Percentiles rank a stretch among this genome's conserved stretches.
Evolutionary conservation across 2,329 filamentous ascomycete species (phyloP).

Genomic region (Cladosporium sp.): DNA sequence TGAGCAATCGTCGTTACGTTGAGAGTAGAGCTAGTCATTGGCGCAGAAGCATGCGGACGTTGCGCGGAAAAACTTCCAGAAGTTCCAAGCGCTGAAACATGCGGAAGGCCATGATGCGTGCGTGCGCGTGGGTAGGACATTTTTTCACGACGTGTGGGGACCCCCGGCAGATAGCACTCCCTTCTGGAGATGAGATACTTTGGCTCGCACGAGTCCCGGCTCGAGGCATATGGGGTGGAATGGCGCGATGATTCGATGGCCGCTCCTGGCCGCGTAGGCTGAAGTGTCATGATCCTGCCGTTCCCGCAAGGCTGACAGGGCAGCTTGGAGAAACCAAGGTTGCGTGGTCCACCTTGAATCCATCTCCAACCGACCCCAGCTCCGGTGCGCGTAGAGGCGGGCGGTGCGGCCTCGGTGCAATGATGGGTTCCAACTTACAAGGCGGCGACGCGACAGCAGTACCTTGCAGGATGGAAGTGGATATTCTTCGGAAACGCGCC

Average conservation of each 20-base stretch:
- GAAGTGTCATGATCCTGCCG: background rate
- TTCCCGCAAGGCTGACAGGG: background rate
- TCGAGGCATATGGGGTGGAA: background rate
- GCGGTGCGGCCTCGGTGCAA: slow-evolving; percentile 1
- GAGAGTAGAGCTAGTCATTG: background rate
- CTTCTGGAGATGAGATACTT: too few relatives aligned
- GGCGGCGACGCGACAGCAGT: background rate
- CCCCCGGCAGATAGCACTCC: too few relatives aligned
- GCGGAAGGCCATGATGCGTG: background rate
- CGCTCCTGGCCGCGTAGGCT: background rate
- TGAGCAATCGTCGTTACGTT: slow-evolving; percentile 1
- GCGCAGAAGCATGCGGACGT: background rate
- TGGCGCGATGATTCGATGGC: background rate
- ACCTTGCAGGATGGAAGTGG: background rate
- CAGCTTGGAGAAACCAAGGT: background rate
- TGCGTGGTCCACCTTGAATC: background rate
- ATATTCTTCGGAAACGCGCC: slow-evolving; percentile 6
- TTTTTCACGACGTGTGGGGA: too few relatives aligned
- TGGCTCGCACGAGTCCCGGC: background rate
- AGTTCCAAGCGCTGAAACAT: slow-evolving; percentile 7
- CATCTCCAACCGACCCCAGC: background rate
- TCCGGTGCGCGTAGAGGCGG: background rate
- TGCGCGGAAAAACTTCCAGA: background rate
- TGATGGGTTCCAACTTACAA: background rate
- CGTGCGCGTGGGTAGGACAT: too few relatives aligned